Conservation (phyloP, 139 green algal species). For the Closterium sp. region DNA sequence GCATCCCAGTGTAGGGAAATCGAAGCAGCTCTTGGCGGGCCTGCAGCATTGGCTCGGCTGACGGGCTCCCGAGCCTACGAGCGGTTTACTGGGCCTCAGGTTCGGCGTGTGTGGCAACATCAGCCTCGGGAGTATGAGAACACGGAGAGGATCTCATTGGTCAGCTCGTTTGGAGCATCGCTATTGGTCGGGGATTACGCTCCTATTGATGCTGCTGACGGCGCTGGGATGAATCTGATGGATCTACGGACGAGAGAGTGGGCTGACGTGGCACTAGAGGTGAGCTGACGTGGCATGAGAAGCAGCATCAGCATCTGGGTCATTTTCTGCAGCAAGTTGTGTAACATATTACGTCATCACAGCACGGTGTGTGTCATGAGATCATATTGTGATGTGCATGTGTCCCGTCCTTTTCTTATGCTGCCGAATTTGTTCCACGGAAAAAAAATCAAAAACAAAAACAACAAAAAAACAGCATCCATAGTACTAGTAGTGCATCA, state of each 20-base stretch:
- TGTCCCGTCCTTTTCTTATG: neutral
- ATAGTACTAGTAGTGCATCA: no score
- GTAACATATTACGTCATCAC: neutral
- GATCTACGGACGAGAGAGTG: constrained; percentile 18
- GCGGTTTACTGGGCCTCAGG: constrained; percentile 47
- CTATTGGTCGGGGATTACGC: constrained; percentile 48
- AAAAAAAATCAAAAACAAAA: no score
- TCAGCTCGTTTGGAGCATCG: constrained; percentile 45
- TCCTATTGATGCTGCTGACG: constrained; percentile 38
- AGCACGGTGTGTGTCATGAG: neutral
- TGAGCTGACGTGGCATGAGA: constrained; percentile 2
- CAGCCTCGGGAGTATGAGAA: constrained; percentile 11
- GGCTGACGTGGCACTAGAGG: constrained; percentile 20
- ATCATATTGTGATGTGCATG: no score
- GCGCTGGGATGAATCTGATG: constrained; percentile 53
- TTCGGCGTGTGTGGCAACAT: constrained; percentile 39
- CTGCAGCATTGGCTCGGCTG: constrained; percentile 24
- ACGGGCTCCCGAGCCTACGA: constrained; percentile 48
- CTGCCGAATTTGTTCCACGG: neutral
- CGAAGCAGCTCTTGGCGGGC: constrained; percentile 31
- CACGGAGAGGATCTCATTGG: constrained; percentile 34
- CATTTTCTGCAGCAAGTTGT: neutral
- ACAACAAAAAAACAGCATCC: no score
- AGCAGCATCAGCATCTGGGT: neutral
- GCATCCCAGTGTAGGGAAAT: constrained; percentile 34